Evolutionary conservation across 225 moss, liverwort and hornwort species (phyloP), one percentile per base, ranked within the genome.

Genomic region (Sphagnum contortum): DNA sequence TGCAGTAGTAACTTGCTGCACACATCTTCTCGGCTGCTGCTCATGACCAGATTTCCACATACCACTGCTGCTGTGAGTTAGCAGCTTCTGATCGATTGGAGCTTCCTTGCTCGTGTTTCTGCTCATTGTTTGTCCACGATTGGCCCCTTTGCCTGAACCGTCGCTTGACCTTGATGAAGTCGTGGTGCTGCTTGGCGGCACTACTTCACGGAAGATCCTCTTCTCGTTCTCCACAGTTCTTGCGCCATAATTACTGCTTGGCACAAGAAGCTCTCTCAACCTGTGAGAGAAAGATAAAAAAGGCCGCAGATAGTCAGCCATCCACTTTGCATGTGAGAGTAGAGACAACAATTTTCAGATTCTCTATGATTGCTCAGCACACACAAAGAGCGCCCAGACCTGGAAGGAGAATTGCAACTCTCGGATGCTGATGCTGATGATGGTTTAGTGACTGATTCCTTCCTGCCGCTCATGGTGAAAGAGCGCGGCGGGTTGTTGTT

Each of bases 221-320:
- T 78, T 85, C 64, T 83, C 88, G 62, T 80, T 68, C 66, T 69
- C 77, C 57, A 73, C 75, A 45, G 45, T 72, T 45, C 71, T 80
- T 69, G 8, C 69, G n/a, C 71, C 73, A 47, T 29, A 29, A 29
- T 29, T 29, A 29, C 0, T 29, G 29, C 29, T 29, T 29, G 61
- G 64, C 56, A 71, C 77, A 73, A 50, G 29, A 29, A 52, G 64
- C 64, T 67, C 71, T 45, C 77, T 75, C 44, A 73, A 70, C 68
- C 63, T 71, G 11, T 48, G 56, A 64, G 12, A 57, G 46, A 9
- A 69, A 72, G 9, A 59, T 45, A 9, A 29, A 60, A 54, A 5
- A 76, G 54, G 44, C 44, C 29, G n/a, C 9, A 8, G 9, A 44
- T 11, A 9, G 6, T 3, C 44, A 61, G 4, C n/a, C 60, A 44